These are phyloP conservation scores for Saccharum spontaneum DNA, from an alignment of 176 grass and related monocot species.

Conservation along the genomic window DNA sequence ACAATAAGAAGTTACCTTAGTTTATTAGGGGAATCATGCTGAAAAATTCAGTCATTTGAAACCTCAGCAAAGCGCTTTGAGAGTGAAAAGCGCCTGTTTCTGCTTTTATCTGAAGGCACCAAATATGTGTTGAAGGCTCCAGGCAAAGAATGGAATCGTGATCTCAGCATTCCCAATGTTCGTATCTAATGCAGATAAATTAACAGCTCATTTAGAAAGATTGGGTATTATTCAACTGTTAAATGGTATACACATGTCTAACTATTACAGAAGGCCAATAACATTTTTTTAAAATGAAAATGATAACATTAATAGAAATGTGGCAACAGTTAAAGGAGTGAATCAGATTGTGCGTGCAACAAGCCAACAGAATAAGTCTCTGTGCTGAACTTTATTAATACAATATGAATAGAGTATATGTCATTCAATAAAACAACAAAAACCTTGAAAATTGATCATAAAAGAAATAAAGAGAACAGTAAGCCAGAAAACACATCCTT, in stretches of 20 bases:
- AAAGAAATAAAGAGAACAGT: constrained; percentile 1
- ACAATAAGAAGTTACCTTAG: constrained; percentile 13
- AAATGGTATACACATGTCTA: background rate
- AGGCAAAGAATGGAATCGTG: constrained; percentile 93
- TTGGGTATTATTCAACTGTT: background rate
- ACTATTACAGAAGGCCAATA: constrained; percentile 1
- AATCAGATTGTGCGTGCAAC: constrained; percentile 1
- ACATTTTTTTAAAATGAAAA: background rate
- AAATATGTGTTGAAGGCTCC: constrained; percentile 95
- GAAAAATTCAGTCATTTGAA: constrained; percentile 26
- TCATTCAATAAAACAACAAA: background rate
- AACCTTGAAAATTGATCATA: constrained; percentile 9
- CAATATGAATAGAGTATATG: constrained; percentile 15
- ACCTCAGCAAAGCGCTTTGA: constrained; percentile 94
- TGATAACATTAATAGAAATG: background rate
- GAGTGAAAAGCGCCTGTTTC: constrained; percentile 71
- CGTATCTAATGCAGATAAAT: constrained; percentile 59
- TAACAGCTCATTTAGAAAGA: constrained; percentile 28
- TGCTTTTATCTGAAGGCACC: constrained; percentile 72
- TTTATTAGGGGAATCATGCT: constrained; percentile 18
- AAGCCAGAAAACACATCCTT: background rate
- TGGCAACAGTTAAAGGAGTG: background rate
- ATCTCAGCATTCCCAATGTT: constrained; percentile 93
- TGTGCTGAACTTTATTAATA: constrained; percentile 4
- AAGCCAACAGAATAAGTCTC: constrained; percentile 13